These are phyloP conservation scores for Stephanodiscus triporus DNA, from an alignment of 108 stramenopile genomes.

Conservation along the genomic window DNA sequence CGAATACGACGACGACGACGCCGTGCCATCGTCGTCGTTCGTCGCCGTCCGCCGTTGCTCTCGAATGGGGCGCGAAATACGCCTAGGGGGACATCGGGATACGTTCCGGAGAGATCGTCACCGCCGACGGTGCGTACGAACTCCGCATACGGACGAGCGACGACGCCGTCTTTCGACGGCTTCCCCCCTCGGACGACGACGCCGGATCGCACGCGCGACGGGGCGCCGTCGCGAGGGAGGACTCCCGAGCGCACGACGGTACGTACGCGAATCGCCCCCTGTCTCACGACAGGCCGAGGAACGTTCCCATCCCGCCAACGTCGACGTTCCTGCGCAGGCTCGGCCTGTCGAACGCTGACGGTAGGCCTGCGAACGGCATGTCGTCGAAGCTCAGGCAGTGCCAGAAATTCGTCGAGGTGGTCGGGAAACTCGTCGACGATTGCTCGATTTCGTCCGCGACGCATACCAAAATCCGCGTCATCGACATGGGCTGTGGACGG, in stretches of 20 bases:
- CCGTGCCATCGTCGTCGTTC: not conserved
- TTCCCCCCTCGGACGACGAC: too few relatives aligned
- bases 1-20: slow-evolving; percentile 9
- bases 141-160: slow-evolving; percentile 24
- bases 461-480: slow-evolving; percentile 39
- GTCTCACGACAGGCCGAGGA: slow-evolving; percentile 65
- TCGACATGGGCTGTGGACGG: slow-evolving; percentile 82
- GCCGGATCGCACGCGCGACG: too few relatives aligned
- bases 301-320: slow-evolving; percentile 57
- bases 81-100: slow-evolving; percentile 59
- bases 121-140: slow-evolving; percentile 38
- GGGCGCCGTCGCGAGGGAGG: too few relatives aligned
- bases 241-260: slow-evolving; percentile 4
- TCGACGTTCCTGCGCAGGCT: slow-evolving; percentile 63
- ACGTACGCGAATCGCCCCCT: not conserved
- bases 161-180: slow-evolving; percentile 24
- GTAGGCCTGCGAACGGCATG: slow-evolving; percentile 65
- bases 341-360: slow-evolving; percentile 65
- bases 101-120: slow-evolving; percentile 56
- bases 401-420: slow-evolving; percentile 88
- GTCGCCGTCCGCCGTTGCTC: too few relatives aligned
- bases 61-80: too few relatives aligned
- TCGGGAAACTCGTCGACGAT: slow-evolving; percentile 45
- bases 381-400: slow-evolving; percentile 80
- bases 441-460: not conserved